A percentile compares a stretch with the other conserved stretches of the same genome.
phyloP scores from a whole-genome alignment of 331 rosid species.

The Pyracantha coccinea region DNA sequence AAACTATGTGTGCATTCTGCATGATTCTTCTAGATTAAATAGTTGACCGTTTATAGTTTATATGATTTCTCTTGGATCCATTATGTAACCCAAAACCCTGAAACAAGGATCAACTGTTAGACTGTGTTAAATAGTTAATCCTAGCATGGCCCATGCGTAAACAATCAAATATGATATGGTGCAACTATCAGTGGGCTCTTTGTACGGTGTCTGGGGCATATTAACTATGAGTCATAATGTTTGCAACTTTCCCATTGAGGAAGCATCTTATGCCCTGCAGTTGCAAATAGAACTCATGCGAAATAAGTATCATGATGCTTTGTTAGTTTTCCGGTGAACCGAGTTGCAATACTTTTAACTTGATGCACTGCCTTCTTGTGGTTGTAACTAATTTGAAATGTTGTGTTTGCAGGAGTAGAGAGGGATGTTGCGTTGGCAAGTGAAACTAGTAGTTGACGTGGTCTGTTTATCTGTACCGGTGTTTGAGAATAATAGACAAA shows the following conservation, averaged over 20 bases:
- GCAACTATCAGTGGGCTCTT: neutral
- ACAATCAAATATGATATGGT: neutral
- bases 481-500: neutral
- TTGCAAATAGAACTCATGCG: neutral
- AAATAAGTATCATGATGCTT: neutral
- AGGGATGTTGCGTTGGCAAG: neutral
- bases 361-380: neutral
- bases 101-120: neutral
- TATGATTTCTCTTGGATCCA: neutral
- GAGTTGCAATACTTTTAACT: neutral
- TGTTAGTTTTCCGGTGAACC: neutral
- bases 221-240: neutral
- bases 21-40: neutral
- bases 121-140: neutral
- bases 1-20: neutral
- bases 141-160: neutral
- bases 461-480: slow-evolving; percentile 2
- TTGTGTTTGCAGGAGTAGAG: slow-evolving; percentile 21
- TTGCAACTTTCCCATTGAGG: neutral
- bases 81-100: neutral
- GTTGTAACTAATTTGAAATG: neutral
- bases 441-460: neutral
- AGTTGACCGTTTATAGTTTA: neutral
- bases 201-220: neutral
- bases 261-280: neutral